Evolutionary conservation across 2,329 filamentous ascomycete species (phyloP), one percentile per base, ranked within the genome.

Genomic region (Monilinia vaccinii-corymbosi): DNA sequence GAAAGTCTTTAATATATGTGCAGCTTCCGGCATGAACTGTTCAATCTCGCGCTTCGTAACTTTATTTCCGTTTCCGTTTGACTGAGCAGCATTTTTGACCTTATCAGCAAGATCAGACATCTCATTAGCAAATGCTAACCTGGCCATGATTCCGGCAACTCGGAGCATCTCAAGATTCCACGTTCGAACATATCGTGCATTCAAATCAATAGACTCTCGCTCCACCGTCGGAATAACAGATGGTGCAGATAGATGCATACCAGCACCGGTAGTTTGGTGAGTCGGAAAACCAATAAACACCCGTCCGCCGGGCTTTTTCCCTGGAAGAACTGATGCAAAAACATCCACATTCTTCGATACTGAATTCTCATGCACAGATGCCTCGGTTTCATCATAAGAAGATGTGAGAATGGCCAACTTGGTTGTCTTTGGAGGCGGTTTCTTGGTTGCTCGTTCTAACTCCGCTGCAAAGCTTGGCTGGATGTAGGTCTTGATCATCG

Each of bases 261-360:
- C 89, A 32, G 93, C 85, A 58, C 93, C 94, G 0, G 95, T 99
- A 0, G 94, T 99, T 75, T 99, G 94, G 67, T 93, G 92, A 1
- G 94, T 99, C 3, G 94, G 93, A 70, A 99, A 99, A 0, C 94
- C 94, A 69, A 99, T 99, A 70, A 97, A 99, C 58, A 99, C 89
- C 57, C 90, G 86, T 8, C 94, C 94, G 10, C 84, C 83, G 0
- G 82, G 82, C 67, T 89, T 89, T 72, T 91, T 95, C 60, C 83
- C 91, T 2, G 94, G 94, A 6, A 97, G 75, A 1, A 99, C 92
- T 1, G 92, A 94, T 1, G 88, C 83, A 72, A 99, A 97, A 9
- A 99, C 85, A 70, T 96, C 90, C 1, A 82, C 80, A 3, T 83
- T 80, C 62, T 86, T 83, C 9, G 81, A 76, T 13, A 81, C 70